A percentile compares a stretch with the other conserved stretches of the same genome.
phyloP scores from a whole-genome alignment of 768 basidiomycete genomes.

The Mycena maculata region DNA sequence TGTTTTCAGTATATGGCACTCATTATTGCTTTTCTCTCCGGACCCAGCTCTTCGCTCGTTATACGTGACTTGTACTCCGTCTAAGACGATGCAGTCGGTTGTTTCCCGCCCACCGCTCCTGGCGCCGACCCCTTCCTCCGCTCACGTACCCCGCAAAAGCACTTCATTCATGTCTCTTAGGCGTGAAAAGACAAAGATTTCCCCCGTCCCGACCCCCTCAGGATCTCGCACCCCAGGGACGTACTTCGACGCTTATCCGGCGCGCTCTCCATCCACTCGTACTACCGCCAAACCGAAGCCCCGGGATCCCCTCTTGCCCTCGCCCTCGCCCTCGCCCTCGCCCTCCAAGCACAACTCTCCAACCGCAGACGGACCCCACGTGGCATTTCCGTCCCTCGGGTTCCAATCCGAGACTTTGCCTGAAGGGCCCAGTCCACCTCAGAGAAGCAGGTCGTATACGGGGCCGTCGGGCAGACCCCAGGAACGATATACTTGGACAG shows the following conservation, averaged over 20 bases:
- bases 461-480: constrained; percentile 62
- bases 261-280: constrained; percentile 50
- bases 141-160: constrained; percentile 63
- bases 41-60: not conserved
- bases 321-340: constrained; percentile 38
- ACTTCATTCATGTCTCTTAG: constrained; percentile 68
- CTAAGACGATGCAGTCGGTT: constrained; percentile 24
- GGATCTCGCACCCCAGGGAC: constrained; percentile 48
- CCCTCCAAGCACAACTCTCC: constrained; percentile 39
- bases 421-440: constrained; percentile 46
- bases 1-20: too few relatives aligned
- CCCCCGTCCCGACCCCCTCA: constrained; percentile 39
- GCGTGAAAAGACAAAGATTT: constrained; percentile 58
- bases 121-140: constrained; percentile 43
- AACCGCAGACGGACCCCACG: constrained; percentile 45
- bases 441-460: constrained; percentile 66
- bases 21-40: not conserved
- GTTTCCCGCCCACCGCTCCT: constrained; percentile 50
- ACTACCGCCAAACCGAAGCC: constrained; percentile 47
- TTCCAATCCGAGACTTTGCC: constrained; percentile 43
- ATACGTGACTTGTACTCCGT: not conserved
- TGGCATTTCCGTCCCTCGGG: constrained; percentile 57
- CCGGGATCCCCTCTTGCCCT: constrained; percentile 37
- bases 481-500: constrained; percentile 51
- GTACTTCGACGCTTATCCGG: constrained; percentile 62